Evolutionary conservation across 768 basidiomycete species (phyloP).

Genomic region (Leccinum sublutescens): DNA sequence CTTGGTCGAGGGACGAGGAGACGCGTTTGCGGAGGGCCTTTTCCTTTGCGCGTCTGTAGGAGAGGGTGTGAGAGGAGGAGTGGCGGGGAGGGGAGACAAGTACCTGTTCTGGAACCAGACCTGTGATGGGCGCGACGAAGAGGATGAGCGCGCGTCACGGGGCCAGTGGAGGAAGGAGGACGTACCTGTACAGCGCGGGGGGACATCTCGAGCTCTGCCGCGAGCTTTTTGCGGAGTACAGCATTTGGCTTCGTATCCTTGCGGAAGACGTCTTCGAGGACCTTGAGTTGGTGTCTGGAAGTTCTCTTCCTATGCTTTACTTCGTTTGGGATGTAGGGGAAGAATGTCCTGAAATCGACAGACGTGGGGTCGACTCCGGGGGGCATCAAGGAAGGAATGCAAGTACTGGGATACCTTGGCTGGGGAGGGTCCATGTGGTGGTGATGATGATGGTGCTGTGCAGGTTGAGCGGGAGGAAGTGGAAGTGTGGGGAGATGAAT

Average conservation of each 20-base stretch:
- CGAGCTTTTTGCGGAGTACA: slow-evolving; percentile 72
- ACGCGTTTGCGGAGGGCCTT: slow-evolving; percentile 64
- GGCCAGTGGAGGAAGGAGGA: background rate
- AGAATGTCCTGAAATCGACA: slow-evolving; percentile 81
- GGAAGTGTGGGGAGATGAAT: slow-evolving; percentile 12
- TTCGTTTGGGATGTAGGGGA: slow-evolving; percentile 87
- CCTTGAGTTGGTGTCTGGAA: slow-evolving; percentile 81
- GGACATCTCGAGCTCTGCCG: slow-evolving; percentile 85
- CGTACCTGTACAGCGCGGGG: slow-evolving; percentile 92
- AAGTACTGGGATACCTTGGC: slow-evolving; percentile 37
- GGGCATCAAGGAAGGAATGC: slow-evolving; percentile 47
- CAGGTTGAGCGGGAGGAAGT: background rate
- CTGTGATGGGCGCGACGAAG: slow-evolving; percentile 39
- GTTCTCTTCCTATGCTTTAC: slow-evolving; percentile 95
- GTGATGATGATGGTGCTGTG: slow-evolving; percentile 6
- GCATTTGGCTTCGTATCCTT: slow-evolving; percentile 92
- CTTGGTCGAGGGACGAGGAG: slow-evolving; percentile 20
- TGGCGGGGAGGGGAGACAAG: slow-evolving; percentile 13
- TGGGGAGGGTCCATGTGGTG: slow-evolving; percentile 29
- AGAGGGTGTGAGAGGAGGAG: slow-evolving; percentile 11
- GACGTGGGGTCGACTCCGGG: slow-evolving; percentile 58
- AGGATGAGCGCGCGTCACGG: slow-evolving; percentile 19
- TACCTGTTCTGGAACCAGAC: slow-evolving; percentile 93
- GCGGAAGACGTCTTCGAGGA: slow-evolving; percentile 85
- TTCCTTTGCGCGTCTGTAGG: slow-evolving; percentile 75